A percentile compares a stretch with the other conserved stretches of the same genome.
phyloP scores from a whole-genome alignment of 495 filamentous ascomycete species.

The Talaromyces ruber region DNA sequence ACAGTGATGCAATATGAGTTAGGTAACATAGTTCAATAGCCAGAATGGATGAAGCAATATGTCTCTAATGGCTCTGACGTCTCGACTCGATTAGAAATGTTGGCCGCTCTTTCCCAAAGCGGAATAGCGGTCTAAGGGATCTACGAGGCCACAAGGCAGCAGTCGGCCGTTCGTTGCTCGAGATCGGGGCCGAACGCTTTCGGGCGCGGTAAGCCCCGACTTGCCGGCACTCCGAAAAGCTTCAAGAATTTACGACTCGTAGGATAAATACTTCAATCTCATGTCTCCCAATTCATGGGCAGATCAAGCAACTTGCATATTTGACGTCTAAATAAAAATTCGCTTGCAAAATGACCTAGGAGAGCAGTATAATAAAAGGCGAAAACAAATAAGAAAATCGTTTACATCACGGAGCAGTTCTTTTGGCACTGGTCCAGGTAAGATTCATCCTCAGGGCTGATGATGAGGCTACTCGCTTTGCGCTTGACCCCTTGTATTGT shows the following conservation, averaged over 20 bases:
- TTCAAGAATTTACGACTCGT: too few species aligned
- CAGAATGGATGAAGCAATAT: background rate
- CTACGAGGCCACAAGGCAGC: background rate
- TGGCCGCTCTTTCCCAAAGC: background rate
- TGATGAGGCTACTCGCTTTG: slow-evolving; percentile 35
- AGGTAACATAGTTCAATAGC: background rate
- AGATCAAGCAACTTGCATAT: background rate
- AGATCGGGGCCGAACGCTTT: background rate
- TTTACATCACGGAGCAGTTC: slow-evolving; percentile 44
- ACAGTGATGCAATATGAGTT: background rate
- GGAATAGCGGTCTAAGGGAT: background rate
- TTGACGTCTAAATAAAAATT: background rate
- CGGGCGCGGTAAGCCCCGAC: background rate
- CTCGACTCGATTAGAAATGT: background rate
- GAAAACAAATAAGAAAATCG: background rate
- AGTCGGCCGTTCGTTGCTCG: background rate
- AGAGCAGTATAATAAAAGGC: background rate
- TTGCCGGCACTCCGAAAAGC: background rate
- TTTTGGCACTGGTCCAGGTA: slow-evolving; percentile 54
- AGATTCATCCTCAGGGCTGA: slow-evolving; percentile 46
- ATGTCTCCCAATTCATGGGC: background rate
- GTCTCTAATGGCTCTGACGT: background rate
- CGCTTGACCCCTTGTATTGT: slow-evolving; percentile 67
- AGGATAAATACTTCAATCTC: too few species aligned
- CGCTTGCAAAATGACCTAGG: background rate